A percentile compares a stretch with the other conserved stretches of the same genome.
Conservation (phyloP, 768 basidiomycete species). For the Bullera alba region DNA sequence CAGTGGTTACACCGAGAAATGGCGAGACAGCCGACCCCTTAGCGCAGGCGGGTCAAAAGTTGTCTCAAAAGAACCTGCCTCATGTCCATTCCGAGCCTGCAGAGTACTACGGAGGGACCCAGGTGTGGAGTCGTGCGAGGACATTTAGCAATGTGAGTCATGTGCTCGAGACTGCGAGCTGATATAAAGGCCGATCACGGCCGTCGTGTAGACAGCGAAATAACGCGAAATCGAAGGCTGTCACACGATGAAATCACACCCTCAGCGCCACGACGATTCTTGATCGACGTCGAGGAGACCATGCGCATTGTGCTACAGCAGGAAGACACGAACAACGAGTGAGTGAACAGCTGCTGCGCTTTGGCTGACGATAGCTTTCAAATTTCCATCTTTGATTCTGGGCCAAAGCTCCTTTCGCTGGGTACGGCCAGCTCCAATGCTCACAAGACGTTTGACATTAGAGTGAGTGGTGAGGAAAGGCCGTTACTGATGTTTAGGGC, state of each 20-base stretch:
- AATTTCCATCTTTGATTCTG: conserved; percentile 91
- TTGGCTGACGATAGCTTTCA: conserved; percentile 31
- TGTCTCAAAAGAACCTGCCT: conserved; percentile 27
- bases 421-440: conserved; percentile 97
- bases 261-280: conserved; percentile 72
- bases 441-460: conserved; percentile 93
- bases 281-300: conserved; percentile 97
- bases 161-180: no score
- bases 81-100: conserved; percentile 61
- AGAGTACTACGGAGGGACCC: conserved; percentile 73
- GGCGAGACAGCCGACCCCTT: conserved; percentile 16
- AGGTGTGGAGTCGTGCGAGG: conserved; percentile 70
- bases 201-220: background rate
- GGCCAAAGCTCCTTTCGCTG: conserved; percentile 90
- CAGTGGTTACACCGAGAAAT: conserved; percentile 21
- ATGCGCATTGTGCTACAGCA: conserved; percentile 93
- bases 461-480: conserved; percentile 51
- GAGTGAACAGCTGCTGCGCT: conserved; percentile 3
- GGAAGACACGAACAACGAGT: conserved; percentile 92
- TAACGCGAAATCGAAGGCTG: conserved; percentile 7
- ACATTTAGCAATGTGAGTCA: conserved; percentile 76
- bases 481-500: conserved; percentile 54
- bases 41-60: conserved; percentile 16
- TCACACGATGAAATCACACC: conserved; percentile 64
- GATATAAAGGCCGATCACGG: conserved; percentile 3